Percentiles rank a stretch among this genome's conserved stretches.
Conservation (phyloP, 2,329 filamentous ascomycete genomes). For the Metarhizium sp. region DNA sequence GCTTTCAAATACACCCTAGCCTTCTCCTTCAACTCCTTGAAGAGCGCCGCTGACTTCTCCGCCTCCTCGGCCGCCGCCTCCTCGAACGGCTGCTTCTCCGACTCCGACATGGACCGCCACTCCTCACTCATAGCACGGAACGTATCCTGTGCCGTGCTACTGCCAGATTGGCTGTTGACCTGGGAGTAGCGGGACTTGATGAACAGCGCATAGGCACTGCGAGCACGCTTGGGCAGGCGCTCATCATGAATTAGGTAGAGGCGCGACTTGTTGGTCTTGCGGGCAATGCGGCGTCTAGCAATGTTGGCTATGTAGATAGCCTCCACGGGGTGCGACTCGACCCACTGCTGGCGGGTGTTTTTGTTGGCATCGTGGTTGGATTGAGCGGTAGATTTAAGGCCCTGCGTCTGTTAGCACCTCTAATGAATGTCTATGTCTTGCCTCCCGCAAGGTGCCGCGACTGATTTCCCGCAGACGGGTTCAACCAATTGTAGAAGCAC, state of each 20-base stretch:
- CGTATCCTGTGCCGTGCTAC: slow-evolving; percentile 8
- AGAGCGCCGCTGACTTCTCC: slow-evolving; percentile 7
- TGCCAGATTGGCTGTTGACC: slow-evolving; percentile 14
- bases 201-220: slow-evolving; percentile 26
- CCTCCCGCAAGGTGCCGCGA: background rate
- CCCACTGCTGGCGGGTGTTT: slow-evolving; percentile 34
- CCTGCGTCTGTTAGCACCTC: slow-evolving; percentile 10
- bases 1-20: slow-evolving; percentile 13
- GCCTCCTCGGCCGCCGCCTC: slow-evolving; percentile 16
- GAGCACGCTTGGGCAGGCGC: slow-evolving; percentile 34
- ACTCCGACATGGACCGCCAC: slow-evolving; percentile 33
- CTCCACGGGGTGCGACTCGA: slow-evolving; percentile 30
- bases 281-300: slow-evolving; percentile 33
- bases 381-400: slow-evolving; percentile 21
- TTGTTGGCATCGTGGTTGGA: slow-evolving; percentile 33
- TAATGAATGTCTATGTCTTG: background rate
- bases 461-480: background rate
- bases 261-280: slow-evolving; percentile 19
- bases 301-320: slow-evolving; percentile 36
- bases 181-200: slow-evolving; percentile 25
- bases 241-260: slow-evolving; percentile 31
- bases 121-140: slow-evolving; percentile 19
- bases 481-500: background rate
- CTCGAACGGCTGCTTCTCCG: slow-evolving; percentile 32
- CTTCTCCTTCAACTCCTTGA: slow-evolving; percentile 20